phyloP scores from a whole-genome alignment of 129 eudicot genomes.

The Tagetes erecta region DNA sequence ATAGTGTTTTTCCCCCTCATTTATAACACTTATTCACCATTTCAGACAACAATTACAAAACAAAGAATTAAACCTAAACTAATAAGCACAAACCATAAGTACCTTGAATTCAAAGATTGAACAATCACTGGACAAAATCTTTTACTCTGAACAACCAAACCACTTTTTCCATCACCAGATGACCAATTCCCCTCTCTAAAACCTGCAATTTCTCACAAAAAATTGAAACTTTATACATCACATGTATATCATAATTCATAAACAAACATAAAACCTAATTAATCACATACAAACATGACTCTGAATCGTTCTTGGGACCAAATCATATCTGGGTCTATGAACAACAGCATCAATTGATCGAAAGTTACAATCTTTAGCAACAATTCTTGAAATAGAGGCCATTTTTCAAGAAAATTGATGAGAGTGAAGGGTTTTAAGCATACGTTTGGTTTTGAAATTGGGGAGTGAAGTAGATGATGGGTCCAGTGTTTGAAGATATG shows the following conservation, averaged over 20 bases:
- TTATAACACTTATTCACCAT: background rate
- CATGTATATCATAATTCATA: background rate
- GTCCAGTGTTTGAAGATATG: slow-evolving; percentile 24
- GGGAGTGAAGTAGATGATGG: slow-evolving; percentile 24
- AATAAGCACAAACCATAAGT: slow-evolving; percentile 14
- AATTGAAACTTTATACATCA: background rate
- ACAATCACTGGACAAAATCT: slow-evolving; percentile 23
- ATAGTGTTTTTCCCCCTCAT: background rate
- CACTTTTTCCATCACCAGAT: slow-evolving; percentile 33
- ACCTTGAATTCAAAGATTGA: slow-evolving; percentile 42
- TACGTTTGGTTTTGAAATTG: slow-evolving; percentile 15
- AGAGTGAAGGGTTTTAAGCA: slow-evolving; percentile 11
- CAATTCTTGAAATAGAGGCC: slow-evolving; percentile 64
- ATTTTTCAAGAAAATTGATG: slow-evolving; percentile 29
- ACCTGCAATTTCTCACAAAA: slow-evolving; percentile 34
- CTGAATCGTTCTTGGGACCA: slow-evolving; percentile 27
- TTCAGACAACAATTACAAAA: background rate
- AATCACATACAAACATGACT: slow-evolving; percentile 53
- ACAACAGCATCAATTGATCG: slow-evolving; percentile 41
- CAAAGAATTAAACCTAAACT: background rate
- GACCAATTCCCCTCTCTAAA: slow-evolving; percentile 40
- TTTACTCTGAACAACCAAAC: slow-evolving; percentile 45
- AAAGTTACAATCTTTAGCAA: slow-evolving; percentile 52
- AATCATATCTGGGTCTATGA: slow-evolving; percentile 44
- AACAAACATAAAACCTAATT: background rate